phyloP scores from a whole-genome alignment of 2,329 filamentous ascomycete species.

The Fulvia fulva region DNA sequence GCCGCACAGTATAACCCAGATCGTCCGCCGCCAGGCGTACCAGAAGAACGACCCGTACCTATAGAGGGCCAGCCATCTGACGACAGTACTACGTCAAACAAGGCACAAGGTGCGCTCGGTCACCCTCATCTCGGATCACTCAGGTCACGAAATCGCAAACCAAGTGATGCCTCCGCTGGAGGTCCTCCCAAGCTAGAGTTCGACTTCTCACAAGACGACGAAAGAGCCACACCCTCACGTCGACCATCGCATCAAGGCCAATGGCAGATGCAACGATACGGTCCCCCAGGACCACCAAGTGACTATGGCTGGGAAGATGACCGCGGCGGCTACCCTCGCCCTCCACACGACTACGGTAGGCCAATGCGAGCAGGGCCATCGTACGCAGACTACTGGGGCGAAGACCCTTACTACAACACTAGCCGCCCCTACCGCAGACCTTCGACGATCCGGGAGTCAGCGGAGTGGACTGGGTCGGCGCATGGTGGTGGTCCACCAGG shows the following conservation, averaged over 20 bases:
- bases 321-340: conserved; percentile 18
- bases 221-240: conserved; percentile 3
- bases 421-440: conserved; percentile 22
- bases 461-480: conserved; percentile 16
- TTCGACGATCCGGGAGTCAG: conserved; percentile 18
- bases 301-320: conserved; percentile 26
- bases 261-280: conserved; percentile 24
- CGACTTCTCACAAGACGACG: conserved; percentile 19
- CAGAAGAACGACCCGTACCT: conserved; percentile 10
- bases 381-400: conserved; percentile 20
- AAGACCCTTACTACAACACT: conserved; percentile 25
- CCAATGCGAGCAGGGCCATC: conserved; percentile 12
- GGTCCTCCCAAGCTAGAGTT: conserved; percentile 18
- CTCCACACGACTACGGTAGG: conserved; percentile 24
- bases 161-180: conserved; percentile 15
- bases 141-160: conserved; percentile 12
- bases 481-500: conserved; percentile 19
- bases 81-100: conserved; percentile 11
- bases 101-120: conserved; percentile 1
- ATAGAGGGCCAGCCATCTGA: conserved; percentile 4
- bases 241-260: conserved; percentile 19
- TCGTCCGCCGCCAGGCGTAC: conserved; percentile 6
- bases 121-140: conserved; percentile 1
- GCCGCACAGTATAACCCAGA: conserved; percentile 10
- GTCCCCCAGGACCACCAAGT: conserved; percentile 17